Evolutionary conservation across 441 rosid species (phyloP), one percentile per base, ranked within the genome.

Genomic region (Mallotus japonicus): DNA sequence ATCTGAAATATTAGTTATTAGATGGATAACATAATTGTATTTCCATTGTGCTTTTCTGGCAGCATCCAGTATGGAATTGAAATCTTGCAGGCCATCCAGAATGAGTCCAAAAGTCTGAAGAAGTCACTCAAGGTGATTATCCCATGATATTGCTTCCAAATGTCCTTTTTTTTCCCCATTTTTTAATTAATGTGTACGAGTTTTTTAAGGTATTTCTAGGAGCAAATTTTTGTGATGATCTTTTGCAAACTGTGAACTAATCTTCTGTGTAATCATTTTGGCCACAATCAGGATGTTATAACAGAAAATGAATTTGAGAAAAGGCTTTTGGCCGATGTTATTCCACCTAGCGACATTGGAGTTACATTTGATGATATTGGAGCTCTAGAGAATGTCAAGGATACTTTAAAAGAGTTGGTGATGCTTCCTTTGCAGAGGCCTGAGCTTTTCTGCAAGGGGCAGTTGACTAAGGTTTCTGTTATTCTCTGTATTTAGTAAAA

Each of bases 251-350:
- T 46, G 68, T 37, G 62, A 34, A 9, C 51, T 68, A 64, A 61
- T 69, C 32, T 54, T 75, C n/a, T 50, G 22, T 16, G 4, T 74
- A 60, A 47, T 72, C 47, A 64, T 78, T 72, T 78, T 77, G 65
- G 62, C 66, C 62, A 54, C 42, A 61, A 60, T 57, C 89, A 95
- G 99, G 97, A 92, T 86, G 95, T 94, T 75, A 89, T 87, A 34
- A 89, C 99, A 1, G 97, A 95, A 82, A 92, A 95, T 79, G 99
- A 93, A 80, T 93, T 93, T 74, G 97, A 92, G 86, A 95, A 92
- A 74, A 89, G 95, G 74, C 96, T 95, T 67, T 80, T 92, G 74
- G 92, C 89, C 63, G 99, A 91, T 70, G 99, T 95, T 73, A 91
- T 95, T 80, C 97, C 97, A 6, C 93, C 99, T n/a, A 89, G 81